Evolutionary conservation across 192 early-diverging fungal species (phyloP), one percentile per base, ranked within the genome.

Genomic region (Coemansia sp.): DNA sequence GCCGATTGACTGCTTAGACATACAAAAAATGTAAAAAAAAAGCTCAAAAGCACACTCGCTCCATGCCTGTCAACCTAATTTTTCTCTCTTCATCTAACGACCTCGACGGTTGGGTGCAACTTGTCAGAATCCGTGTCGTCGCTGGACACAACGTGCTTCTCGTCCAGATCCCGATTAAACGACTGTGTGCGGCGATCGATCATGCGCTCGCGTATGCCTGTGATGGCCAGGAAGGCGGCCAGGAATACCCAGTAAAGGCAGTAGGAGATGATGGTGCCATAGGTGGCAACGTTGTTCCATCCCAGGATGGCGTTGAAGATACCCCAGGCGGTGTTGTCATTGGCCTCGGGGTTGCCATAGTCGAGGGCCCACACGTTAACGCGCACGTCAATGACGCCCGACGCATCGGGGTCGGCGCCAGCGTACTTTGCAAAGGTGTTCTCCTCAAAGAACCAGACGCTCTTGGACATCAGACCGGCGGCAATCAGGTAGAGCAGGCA

Each of bases 271-370:
- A 92, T 79, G 33, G 85, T 82, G 35, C 84, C 91, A 35, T 80
- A 53, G 0, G 88, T 92, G 6, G 87, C 89, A 18, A 80, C 68
- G 48, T 84, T 85, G 46, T 64, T 81, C 87, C 90, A 93, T 4
- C 92, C 91, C 24, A 89, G 53, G 17, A 93, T 57, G 3, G 87
- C 79, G 48, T 85, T 82, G 55, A 90, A 85, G 46, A 96, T 80
- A 24, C 71, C 60, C 82, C 83, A 93, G 19, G 81, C 83, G 20
- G 53, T 60, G 27, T 59, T 43, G 13, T 77, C 56, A 35, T 66
- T 59, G 3, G 73, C 61, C 53, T 79, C 73, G 11, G 80, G 80
- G 58, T 87, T 78, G 49, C 88, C 85, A 55, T 85, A 89, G 34
- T 52, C 67, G 5, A 86, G 44, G 27, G 72, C 59, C 84, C 83